Evolutionary conservation across 2,329 filamentous ascomycete genomes (phyloP).

Genomic region (Lojkania enalia): DNA sequence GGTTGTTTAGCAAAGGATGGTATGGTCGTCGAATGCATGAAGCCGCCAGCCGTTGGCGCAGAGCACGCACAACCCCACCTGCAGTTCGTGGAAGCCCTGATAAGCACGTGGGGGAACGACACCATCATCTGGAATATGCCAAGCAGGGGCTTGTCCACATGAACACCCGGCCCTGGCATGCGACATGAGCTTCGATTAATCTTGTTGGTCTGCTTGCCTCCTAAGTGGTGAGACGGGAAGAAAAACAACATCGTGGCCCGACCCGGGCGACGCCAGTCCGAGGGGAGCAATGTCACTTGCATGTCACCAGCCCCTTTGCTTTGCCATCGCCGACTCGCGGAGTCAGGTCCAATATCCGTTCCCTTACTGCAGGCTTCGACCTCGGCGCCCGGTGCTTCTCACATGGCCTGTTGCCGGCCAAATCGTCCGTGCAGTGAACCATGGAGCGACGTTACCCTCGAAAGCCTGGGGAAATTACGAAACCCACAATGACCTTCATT

Average conservation of each 20-base stretch:
- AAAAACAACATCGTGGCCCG: not conserved
- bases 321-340: conserved; percentile 3
- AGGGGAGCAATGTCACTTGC: not conserved
- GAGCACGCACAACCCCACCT: conserved; percentile 20
- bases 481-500: conserved; percentile 4
- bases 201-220: conserved; percentile 7
- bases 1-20: conserved; percentile 3
- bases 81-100: conserved; percentile 29
- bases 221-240: not conserved
- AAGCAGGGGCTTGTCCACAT: conserved; percentile 37
- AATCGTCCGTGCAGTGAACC: conserved; percentile 12
- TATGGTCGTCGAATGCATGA: conserved; percentile 5
- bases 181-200: conserved; percentile 19
- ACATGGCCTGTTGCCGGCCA: conserved; percentile 3
- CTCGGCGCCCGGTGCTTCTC: conserved; percentile 10
- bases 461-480: conserved; percentile 4
- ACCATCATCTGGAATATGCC: conserved; percentile 23
- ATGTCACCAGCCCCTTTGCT: conserved; percentile 15
- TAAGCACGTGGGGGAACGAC: conserved; percentile 42
- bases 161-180: conserved; percentile 26
- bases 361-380: conserved; percentile 5
- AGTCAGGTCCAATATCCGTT: too few relatives aligned
- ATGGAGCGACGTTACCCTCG: conserved; percentile 3
- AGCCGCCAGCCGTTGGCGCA: conserved; percentile 5
- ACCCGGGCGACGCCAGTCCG: not conserved